Evolutionary conservation across 2,329 filamentous ascomycete species (phyloP).

Genomic region (Phoma sp.): DNA sequence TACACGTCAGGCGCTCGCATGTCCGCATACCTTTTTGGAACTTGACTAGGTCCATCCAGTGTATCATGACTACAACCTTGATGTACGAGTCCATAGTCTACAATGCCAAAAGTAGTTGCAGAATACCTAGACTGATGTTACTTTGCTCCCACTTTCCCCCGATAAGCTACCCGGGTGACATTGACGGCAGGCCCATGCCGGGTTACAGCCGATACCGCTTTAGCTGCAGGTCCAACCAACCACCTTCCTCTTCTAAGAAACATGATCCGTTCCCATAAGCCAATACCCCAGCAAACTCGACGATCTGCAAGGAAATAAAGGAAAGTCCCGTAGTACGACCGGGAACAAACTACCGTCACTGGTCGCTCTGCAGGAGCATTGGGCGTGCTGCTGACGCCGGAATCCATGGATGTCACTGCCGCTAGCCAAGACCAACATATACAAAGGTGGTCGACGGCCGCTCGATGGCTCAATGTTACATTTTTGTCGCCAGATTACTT

Average conservation of each 20-base stretch:
- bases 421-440: constrained; percentile 15
- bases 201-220: constrained; percentile 14
- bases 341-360: background rate
- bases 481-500: background rate
- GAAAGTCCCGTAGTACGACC: constrained; percentile 8
- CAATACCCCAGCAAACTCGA: background rate
- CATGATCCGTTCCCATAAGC: background rate
- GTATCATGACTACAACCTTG: background rate
- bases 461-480: background rate
- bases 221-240: background rate
- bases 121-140: background rate
- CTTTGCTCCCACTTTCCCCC: background rate
- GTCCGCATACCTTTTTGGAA: background rate
- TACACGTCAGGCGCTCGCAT: background rate
- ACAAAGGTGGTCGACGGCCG: constrained; percentile 17
- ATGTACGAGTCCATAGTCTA: background rate
- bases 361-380: constrained; percentile 1
- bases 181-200: background rate
- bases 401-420: constrained; percentile 9
- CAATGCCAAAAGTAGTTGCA: background rate
- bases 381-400: background rate
- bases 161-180: constrained; percentile 13
- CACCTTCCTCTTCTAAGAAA: constrained; percentile 11
- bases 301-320: constrained; percentile 11
- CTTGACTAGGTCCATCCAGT: too few species aligned